Evolutionary conservation across 202 grass and related monocot species (phyloP), one percentile per base, ranked within the genome.

Genomic region (Zizania palustris): DNA sequence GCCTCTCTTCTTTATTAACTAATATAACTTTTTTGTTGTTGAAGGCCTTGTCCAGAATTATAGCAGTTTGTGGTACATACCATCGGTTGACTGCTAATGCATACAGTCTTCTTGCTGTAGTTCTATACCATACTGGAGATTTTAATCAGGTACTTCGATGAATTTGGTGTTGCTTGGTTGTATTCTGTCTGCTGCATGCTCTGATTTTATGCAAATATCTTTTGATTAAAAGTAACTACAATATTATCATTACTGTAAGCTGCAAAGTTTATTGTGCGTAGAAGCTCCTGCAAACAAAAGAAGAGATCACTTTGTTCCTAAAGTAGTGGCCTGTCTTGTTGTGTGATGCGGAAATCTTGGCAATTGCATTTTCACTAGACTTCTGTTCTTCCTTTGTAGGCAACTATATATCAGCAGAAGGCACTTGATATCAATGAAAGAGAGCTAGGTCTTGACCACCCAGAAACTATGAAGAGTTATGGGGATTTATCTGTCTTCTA

Each of bases 401-500:
- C 96, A 85, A 91, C 92, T 60, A 89, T 99, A 77, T 99, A 99
- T 93, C 96, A 99, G 69, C 96, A 96, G 56, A 99, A 99, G 86
- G 92, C 92, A 60, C 81, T 96, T 73, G 96, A 99, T 72, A 99
- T 99, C 67, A 96, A 99, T 82, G 96, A 99, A 82, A 91, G 96
- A 73, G 96, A 99, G 60, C 83, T 99, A 60, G 96, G 96, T 64
- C 92, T 99, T 83, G 96, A 99, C 67, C 96, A 99, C 93, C 92
- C 96, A 0, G 96, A 99, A 74, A 99, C 96, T 28, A 99, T 96
- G 90, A 99, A 99, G 85, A 91, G 96, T 81, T 99, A 99, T 56
- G 96, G 96, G 3, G 96, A 99, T 82, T 91, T 99, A 78, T 99
- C 96, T 80, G 96, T 99, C 50, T 99, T 99, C 85, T 99, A 99